Base-by-base conservation (phyloP, 1,139 yeast genomes). In the Komagataea norvegica region DNA sequence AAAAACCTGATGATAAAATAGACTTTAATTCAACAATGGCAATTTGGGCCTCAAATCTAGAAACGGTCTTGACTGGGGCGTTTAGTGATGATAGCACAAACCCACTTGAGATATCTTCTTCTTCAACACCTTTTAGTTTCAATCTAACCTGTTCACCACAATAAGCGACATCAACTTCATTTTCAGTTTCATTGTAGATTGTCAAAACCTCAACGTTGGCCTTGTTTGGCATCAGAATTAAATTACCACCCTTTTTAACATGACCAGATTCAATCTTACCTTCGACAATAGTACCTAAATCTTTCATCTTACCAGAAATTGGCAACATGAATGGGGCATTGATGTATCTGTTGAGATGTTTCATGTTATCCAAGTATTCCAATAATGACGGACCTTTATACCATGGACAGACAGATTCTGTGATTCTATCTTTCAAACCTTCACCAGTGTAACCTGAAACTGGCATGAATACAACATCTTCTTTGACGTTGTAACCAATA, bases 271-370 rank as follows among this genome's bases (percentile, higher is more conserved):
- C 99, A 59, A 91, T 84, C 71, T 91, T 91, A 64, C 99, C 98
- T 67, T 91, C 99, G 39, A 93, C 91, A 48, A 91, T 77, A 34
- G 97, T 87, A 63, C 99, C 99, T 71, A 91, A 71, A 61, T 89
- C 96, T 65, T 85, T 88, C 84, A 88, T 84, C 67, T 93, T 91
- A 54, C 94, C 86, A 23, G 95, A 77, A 51, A 91, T 75, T 46
- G 99, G 99, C 56, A 91, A 72, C 97, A 91, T 89, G 68, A 91
- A 91, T 49, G 98, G 96, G 22, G 93, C 96, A 56, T 84, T 85
- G 59, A 87, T 69, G 57, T 80, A 85, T 67, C 98, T 86, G 66
- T 85, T 79, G 47, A 82, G 78, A 32, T 87, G 79, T 54, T 80
- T 75, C 82, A 91, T 77, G 48, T 65, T 59, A 63, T 93, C 98